These are phyloP conservation scores for Pichia cephalocereana DNA, from an alignment of 805 yeast species.

Conservation along the genomic window DNA sequence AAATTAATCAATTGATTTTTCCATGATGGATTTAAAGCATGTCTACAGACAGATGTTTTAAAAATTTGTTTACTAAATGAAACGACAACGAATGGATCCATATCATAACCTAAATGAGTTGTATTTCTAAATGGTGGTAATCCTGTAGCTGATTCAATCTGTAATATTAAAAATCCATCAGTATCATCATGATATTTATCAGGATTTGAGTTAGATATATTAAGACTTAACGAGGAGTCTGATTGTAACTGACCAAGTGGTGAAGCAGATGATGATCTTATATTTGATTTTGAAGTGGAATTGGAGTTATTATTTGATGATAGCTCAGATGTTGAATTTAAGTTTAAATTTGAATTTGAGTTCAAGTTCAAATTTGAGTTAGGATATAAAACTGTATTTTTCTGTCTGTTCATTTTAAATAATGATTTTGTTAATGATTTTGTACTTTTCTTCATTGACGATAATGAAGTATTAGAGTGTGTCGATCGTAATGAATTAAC, in stretches of 20 bases:
- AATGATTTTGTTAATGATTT: neutral
- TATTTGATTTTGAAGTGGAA: neutral
- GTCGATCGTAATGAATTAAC: neutral
- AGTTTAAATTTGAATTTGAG: neutral
- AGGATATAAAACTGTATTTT: too few species aligned
- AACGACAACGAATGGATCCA: constrained; percentile 94
- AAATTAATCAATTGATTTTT: constrained; percentile 66
- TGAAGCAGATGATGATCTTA: neutral
- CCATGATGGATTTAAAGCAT: constrained; percentile 73
- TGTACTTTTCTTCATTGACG: neutral
- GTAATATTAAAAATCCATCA: constrained; percentile 68
- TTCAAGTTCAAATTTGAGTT: neutral
- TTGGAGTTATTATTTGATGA: neutral
- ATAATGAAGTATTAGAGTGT: neutral
- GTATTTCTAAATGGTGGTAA: constrained; percentile 71
- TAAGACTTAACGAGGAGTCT: neutral
- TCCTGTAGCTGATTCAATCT: constrained; percentile 62
- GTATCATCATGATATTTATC: constrained; percentile 8
- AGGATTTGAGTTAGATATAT: neutral
- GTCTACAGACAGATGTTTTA: constrained; percentile 77
- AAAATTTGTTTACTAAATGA: constrained; percentile 84
- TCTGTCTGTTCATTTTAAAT: neutral
- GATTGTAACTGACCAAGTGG: neutral
- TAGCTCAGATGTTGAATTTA: neutral
- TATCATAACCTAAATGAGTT: constrained; percentile 72